Conservation (phyloP, 345 rosid species). For the rapeseed (Brassica napus) region DNA sequence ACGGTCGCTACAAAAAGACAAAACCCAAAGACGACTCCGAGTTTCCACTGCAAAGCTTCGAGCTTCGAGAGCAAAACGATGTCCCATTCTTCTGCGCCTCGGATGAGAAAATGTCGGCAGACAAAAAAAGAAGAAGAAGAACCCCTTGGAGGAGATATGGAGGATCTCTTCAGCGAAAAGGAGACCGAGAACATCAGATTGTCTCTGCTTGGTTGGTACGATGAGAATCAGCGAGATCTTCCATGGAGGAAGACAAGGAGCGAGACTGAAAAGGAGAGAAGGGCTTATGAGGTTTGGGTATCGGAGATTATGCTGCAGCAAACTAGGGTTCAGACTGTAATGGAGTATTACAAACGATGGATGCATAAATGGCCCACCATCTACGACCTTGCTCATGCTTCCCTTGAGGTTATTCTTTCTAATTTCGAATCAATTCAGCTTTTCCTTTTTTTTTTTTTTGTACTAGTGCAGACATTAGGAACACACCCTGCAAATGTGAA, state of each 20-base stretch:
- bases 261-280: conserved; percentile 41
- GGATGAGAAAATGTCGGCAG: conserved; percentile 19
- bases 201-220: conserved; percentile 71
- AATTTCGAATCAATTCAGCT: neutral
- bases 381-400: conserved; percentile 71
- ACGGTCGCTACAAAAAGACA: conserved; percentile 26
- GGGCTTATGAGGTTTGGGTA: conserved; percentile 93
- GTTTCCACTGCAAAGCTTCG: neutral
- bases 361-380: conserved; percentile 89
- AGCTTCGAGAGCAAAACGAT: conserved; percentile 18
- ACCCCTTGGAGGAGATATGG: conserved; percentile 51
- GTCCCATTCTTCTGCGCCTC: conserved; percentile 18
- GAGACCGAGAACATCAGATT: conserved; percentile 56
- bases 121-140: conserved; percentile 17
- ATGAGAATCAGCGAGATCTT: conserved; percentile 64
- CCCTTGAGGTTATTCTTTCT: conserved; percentile 60
- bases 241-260: conserved; percentile 66
- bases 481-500: too few relatives aligned
- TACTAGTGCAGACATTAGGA: too few relatives aligned
- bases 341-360: conserved; percentile 87
- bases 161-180: conserved; percentile 62
- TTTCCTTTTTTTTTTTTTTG: neutral
- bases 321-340: conserved; percentile 90
- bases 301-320: conserved; percentile 98
- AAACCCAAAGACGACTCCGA: neutral